Conservation (phyloP, 768 basidiomycete genomes). For the Suillus placidus region DNA sequence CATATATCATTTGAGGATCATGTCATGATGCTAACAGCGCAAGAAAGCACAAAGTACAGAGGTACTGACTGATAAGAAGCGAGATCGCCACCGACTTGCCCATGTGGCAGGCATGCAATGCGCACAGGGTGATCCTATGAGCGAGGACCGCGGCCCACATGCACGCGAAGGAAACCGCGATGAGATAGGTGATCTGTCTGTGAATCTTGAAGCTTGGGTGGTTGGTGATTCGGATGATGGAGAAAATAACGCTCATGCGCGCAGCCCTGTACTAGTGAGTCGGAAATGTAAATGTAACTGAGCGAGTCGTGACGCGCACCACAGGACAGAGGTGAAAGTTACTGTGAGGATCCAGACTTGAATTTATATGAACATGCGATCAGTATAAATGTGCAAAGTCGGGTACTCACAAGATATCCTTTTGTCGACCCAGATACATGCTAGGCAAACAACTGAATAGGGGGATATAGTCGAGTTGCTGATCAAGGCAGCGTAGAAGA, state of each 20-base stretch:
- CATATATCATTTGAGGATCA: background rate
- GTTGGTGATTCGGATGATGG: conserved; percentile 23
- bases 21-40: background rate
- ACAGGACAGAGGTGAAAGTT: conserved; percentile 21
- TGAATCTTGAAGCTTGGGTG: conserved; percentile 11
- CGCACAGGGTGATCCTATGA: conserved; percentile 22
- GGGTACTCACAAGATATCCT: conserved; percentile 11
- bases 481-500: background rate
- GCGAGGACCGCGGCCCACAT: conserved; percentile 27
- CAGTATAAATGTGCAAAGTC: background rate
- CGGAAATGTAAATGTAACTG: background rate
- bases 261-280: conserved; percentile 20
- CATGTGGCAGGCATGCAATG: conserved; percentile 5
- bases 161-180: conserved; percentile 20
- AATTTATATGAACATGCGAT: background rate
- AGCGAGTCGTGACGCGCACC: conserved; percentile 13
- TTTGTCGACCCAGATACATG: conserved; percentile 9
- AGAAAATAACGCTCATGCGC: conserved; percentile 28
- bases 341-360: conserved; percentile 20
- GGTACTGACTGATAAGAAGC: conserved; percentile 26
- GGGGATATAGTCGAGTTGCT: background rate
- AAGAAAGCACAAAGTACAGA: background rate
- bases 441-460: conserved; percentile 13
- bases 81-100: conserved; percentile 14
- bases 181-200: conserved; percentile 9